Evolutionary conservation across 305 asterid species (phyloP).

Genomic region (Fraxinus latifolia): DNA sequence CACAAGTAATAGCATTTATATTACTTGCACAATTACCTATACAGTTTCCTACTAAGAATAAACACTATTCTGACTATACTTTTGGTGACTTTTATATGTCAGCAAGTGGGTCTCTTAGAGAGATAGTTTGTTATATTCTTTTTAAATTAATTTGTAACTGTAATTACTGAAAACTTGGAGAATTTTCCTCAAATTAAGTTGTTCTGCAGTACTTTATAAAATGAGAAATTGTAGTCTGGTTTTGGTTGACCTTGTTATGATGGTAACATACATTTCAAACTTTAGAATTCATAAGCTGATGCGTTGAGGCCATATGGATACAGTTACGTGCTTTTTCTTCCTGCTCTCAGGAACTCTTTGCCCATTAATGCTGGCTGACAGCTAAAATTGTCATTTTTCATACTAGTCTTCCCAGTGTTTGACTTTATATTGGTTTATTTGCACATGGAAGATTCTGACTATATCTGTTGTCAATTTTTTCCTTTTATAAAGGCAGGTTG

Average conservation of each 20-base stretch:
- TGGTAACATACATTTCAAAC: not conserved
- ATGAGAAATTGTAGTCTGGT: not conserved
- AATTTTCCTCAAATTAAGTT: not conserved
- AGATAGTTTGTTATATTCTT: not conserved
- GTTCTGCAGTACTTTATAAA: not conserved
- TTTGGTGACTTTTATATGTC: not conserved
- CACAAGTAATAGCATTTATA: not conserved
- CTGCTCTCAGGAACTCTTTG: not conserved
- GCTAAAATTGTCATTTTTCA: not conserved
- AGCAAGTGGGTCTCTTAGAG: not conserved
- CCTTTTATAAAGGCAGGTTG: conserved; percentile 68
- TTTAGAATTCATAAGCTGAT: not conserved
- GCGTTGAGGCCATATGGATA: not conserved
- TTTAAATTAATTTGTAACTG: not conserved
- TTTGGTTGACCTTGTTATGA: not conserved
- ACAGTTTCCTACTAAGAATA: not conserved
- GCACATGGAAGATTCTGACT: conserved; percentile 14
- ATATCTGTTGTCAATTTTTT: conserved; percentile 20
- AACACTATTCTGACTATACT: not conserved
- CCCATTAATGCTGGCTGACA: not conserved
- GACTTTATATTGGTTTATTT: conserved; percentile 3
- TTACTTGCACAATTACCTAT: not conserved
- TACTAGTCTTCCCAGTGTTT: not conserved
- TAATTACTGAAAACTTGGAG: not conserved
- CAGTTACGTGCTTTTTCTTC: not conserved